Base-by-base conservation (phyloP, 2,329 filamentous ascomycete species). In the Orbilia oligospora region DNA sequence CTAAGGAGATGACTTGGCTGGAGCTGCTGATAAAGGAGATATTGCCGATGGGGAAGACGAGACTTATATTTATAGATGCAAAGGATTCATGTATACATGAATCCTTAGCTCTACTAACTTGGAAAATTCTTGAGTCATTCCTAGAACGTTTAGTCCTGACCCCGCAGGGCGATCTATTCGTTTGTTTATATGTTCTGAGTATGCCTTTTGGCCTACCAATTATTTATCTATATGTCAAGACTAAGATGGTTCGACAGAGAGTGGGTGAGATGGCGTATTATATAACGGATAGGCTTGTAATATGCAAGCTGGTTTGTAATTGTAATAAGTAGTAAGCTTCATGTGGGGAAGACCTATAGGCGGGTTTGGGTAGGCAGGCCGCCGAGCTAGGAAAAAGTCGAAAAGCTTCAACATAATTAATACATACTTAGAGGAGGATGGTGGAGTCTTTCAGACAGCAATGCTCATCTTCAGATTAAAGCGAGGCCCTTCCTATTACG, bases 171-270 rank as follows among this genome's bases (percentile, higher is more conserved):
- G 49, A 33, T 33, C 49, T 53, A 53, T 53, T 53, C 49, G 49
- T 53, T 53, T 53, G 10, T 16, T 30, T 30, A 30, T 30, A 53
- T n/a, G 16, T n/a, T 30, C n/a, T 30, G 49, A 53, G 49, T 24
- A n/a, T 53, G 24, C 49, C 49, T 30, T 30, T 30, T 53, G 49
- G 22, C 49, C 24, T 53, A 53, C 49, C 49, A 30, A 53, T 33
- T 33, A 53, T 53, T 53, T 53, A 53, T 53, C 49, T 33, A 53
- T 53, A 53, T 33, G 24, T 53, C 49, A 53, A 53, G 49, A 53
- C 30, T 53, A 53, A 53, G 27, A 30, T 30, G 27, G 27, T 30
- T 30, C 27, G 27, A 53, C 8, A 33, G 49, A 53, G 49, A 53
- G 24, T 53, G 49, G 24, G 24, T 53, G 49, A 53, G 49, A 53